phyloP scores from a whole-genome alignment of 306 rosid genomes.

The Acacia melanoxylon region DNA sequence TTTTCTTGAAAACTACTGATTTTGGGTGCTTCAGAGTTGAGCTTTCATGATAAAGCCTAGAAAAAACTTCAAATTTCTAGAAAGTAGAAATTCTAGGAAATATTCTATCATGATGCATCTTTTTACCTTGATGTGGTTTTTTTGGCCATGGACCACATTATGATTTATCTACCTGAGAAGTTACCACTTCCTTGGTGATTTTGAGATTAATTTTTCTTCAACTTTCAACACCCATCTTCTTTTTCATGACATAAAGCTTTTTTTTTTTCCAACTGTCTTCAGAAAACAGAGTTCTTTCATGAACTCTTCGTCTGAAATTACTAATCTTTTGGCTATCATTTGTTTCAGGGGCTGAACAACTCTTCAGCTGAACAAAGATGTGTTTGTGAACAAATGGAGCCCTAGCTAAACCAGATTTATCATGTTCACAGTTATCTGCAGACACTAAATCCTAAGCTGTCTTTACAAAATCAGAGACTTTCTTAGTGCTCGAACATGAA shows the following conservation, averaged over 20 bases:
- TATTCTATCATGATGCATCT: neutral
- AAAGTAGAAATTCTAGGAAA: neutral
- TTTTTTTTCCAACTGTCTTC: neutral
- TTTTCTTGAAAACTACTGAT: neutral
- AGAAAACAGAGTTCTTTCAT: neutral
- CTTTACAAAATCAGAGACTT: slow-evolving; percentile 8
- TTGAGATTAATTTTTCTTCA: neutral
- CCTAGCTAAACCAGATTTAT: slow-evolving; percentile 13
- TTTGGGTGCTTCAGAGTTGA: neutral
- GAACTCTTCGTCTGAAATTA: neutral
- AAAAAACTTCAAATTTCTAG: neutral
- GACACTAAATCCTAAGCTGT: slow-evolving; percentile 19
- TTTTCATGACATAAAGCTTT: neutral
- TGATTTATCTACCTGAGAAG: neutral
- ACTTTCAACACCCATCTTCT: neutral
- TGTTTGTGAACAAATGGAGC: neutral
- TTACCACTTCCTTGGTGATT: slow-evolving; percentile 1
- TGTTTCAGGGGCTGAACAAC: slow-evolving; percentile 40
- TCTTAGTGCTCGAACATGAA: slow-evolving; percentile 41
- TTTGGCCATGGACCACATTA: neutral
- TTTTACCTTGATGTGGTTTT: neutral
- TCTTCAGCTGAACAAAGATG: slow-evolving; percentile 14
- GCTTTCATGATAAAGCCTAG: neutral
- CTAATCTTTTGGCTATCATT: slow-evolving; percentile 12
- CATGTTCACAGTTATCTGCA: neutral